Percentiles rank a stretch among this genome's conserved stretches.
These are phyloP conservation scores for Eucalyptus polybractea DNA, from an alignment of 345 rosid genomes.

Conservation along the genomic window DNA sequence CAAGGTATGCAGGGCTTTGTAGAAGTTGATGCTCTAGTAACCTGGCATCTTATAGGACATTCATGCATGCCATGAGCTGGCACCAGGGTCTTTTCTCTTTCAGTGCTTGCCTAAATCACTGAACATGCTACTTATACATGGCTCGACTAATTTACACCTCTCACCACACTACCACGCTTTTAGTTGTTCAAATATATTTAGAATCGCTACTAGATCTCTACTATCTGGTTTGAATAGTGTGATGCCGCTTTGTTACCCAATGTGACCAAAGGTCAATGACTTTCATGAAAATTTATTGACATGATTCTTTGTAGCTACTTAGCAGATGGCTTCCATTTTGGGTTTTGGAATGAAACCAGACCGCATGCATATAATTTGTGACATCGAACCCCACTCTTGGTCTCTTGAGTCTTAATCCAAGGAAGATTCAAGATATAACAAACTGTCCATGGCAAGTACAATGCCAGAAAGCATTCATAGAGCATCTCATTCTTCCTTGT, in stretches of 20 bases:
- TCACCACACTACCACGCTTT: not conserved
- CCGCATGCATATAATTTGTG: not conserved
- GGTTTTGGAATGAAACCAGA: not conserved
- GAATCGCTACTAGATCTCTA: not conserved
- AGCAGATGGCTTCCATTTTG: not conserved
- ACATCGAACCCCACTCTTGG: not conserved
- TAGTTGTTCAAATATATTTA: not conserved
- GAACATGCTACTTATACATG: not conserved
- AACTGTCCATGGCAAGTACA: not conserved
- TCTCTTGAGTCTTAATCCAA: not conserved
- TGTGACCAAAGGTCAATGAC: not conserved
- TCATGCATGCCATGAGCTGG: not conserved
- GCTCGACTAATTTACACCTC: not conserved
- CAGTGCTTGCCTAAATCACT: not conserved
- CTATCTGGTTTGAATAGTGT: not conserved
- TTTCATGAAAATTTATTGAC: not conserved
- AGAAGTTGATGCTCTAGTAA: not conserved
- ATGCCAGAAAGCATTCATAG: not conserved
- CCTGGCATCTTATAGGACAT: not conserved
- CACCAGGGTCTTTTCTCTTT: not conserved
- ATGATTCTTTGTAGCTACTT: not conserved
- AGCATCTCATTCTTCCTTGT: not conserved
- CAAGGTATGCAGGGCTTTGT: constrained; percentile 6
- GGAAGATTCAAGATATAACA: not conserved
- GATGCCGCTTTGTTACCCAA: not conserved